Percentiles rank a stretch among this genome's conserved stretches.
Evolutionary conservation across 805 yeast species (phyloP).

Genomic region (Ogataea nakhonphanomensis): DNA sequence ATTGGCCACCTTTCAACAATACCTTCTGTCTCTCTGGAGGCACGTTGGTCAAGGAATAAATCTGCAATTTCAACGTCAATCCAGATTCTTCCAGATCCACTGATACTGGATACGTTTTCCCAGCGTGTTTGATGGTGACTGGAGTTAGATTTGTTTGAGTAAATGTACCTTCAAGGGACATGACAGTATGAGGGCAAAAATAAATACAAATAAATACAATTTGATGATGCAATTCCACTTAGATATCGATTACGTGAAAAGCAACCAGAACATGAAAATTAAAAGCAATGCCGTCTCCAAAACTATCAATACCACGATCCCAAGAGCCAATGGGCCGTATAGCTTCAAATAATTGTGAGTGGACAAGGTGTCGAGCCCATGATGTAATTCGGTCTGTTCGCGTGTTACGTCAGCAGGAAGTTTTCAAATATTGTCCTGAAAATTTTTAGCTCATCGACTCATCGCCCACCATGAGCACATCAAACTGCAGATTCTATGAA

Average conservation of each 20-base stretch:
- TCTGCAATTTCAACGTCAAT: constrained; percentile 59
- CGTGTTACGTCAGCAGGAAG: constrained; percentile 5
- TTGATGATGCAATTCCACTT: too few relatives aligned
- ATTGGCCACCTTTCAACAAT: constrained; percentile 83
- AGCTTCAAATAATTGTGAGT: too few relatives aligned
- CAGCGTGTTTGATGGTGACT: constrained; percentile 61
- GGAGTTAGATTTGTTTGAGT: not conserved
- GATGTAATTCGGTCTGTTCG: not conserved
- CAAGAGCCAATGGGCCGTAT: not conserved
- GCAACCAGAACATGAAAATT: not conserved
- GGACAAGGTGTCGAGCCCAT: too few relatives aligned
- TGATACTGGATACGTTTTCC: constrained; percentile 59
- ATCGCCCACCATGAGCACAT: constrained; percentile 60
- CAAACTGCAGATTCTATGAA: constrained; percentile 95
- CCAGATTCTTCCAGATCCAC: constrained; percentile 57
- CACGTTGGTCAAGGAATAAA: constrained; percentile 71
- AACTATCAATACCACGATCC: not conserved
- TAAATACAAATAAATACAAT: constrained; percentile 3
- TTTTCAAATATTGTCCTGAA: constrained; percentile 5
- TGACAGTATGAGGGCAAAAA: constrained; percentile 8
- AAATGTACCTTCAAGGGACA: constrained; percentile 8
- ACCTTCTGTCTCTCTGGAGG: constrained; percentile 91
- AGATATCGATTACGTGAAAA: not conserved
- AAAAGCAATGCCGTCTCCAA: not conserved
- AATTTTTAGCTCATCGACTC: constrained; percentile 12